phyloP scores from a whole-genome alignment of 1,284 basidiomycete genomes.

The Leccinum fuscescens region DNA sequence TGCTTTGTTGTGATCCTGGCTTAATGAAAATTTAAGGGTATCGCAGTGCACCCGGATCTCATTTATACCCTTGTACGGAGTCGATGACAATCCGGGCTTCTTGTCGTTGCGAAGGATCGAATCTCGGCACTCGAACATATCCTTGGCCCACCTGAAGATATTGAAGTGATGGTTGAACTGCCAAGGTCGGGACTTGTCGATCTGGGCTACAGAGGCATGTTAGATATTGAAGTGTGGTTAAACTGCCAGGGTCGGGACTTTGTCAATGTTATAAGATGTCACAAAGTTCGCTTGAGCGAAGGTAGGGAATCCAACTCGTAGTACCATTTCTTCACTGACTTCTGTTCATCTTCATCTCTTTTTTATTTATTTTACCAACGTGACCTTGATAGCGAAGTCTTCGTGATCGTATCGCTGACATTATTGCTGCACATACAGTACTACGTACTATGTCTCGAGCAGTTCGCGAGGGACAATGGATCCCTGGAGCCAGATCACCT shows the following conservation, averaged over 20 bases:
- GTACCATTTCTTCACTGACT: too few relatives aligned
- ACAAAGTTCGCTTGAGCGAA: too few relatives aligned
- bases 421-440: constrained; percentile 67
- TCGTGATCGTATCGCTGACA: constrained; percentile 76
- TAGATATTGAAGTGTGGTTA: too few relatives aligned
- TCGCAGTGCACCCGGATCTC: constrained; percentile 79
- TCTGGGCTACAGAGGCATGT: constrained; percentile 57
- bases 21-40: constrained; percentile 55
- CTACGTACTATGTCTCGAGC: constrained; percentile 56
- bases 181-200: constrained; percentile 65
- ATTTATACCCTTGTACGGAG: constrained; percentile 64
- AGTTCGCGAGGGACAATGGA: constrained; percentile 81
- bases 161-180: constrained; percentile 49
- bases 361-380: too few relatives aligned
- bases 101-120: constrained; percentile 75
- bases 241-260: too few relatives aligned
- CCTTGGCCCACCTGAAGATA: constrained; percentile 42
- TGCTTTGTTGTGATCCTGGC: constrained; percentile 3
- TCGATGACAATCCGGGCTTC: constrained; percentile 33
- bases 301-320: too few relatives aligned
- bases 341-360: too few relatives aligned
- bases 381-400: constrained; percentile 59
- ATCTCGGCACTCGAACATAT: constrained; percentile 50
- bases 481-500: constrained; percentile 63
- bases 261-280: too few relatives aligned